These are phyloP conservation scores for Epichloe gansuensis DNA, from an alignment of 2,329 filamentous ascomycete genomes.

Conservation along the genomic window DNA sequence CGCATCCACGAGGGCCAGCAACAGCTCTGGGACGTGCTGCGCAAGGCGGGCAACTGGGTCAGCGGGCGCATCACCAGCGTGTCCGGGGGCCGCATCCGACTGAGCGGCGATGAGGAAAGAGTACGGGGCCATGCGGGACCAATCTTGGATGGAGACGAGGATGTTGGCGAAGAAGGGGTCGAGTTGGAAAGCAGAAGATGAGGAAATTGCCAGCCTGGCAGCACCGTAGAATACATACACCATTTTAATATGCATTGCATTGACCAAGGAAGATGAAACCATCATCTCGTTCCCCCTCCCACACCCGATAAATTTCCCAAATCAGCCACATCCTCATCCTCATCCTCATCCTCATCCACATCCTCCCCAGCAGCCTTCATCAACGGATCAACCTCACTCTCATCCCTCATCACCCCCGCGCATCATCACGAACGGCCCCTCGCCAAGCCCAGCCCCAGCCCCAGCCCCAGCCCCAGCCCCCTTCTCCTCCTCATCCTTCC, in stretches of 20 bases:
- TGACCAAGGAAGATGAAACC: neutral
- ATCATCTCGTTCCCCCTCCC: neutral
- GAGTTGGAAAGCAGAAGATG: slow-evolving; percentile 29
- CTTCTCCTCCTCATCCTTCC: slow-evolving; percentile 44
- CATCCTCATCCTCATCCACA: slow-evolving; percentile 9
- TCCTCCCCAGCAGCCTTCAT: slow-evolving; percentile 4
- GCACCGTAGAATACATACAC: no score
- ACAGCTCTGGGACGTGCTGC: slow-evolving; percentile 49
- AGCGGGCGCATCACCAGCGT: slow-evolving; percentile 39
- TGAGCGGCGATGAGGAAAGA: slow-evolving; percentile 29
- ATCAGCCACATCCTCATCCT: slow-evolving; percentile 25
- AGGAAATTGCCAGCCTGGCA: neutral
- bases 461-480: slow-evolving; percentile 10
- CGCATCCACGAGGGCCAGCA: slow-evolving; percentile 48
- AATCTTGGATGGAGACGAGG: slow-evolving; percentile 32
- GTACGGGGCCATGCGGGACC: slow-evolving; percentile 32
- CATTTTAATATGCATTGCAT: neutral
- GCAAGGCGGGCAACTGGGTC: slow-evolving; percentile 43
- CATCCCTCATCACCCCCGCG: slow-evolving; percentile 3
- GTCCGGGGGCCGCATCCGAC: slow-evolving; percentile 44
- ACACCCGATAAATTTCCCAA: slow-evolving; percentile 16
- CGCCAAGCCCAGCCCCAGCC: slow-evolving; percentile 6
- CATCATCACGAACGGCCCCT: no score
- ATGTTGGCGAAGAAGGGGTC: slow-evolving; percentile 27
- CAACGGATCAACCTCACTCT: slow-evolving; percentile 20